Evolutionary conservation across 164 flowering plant genomes (phyloP), one percentile per base, ranked within the genome.

Genomic region (Liquidambar formosana): DNA sequence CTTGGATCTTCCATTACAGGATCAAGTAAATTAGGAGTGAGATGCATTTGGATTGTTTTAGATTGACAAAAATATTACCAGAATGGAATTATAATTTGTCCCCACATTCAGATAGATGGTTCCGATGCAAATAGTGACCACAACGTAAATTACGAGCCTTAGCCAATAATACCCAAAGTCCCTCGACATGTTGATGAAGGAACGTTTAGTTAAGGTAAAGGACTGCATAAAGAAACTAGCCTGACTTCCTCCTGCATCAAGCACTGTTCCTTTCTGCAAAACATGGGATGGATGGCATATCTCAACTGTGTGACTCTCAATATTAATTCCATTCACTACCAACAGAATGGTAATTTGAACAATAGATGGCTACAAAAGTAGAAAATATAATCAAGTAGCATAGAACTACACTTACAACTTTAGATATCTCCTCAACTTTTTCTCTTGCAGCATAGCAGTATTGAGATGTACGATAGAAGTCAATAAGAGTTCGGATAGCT

Each of bases 181-280:
- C 3, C 86, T 74, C 26, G 62, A 76, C 86, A 83, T 83, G 63
- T 83, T 83, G 2, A 80, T 26, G 51, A 74, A 74, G 1, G 86
- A 83, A 33, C 86, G 73, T n/a, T 57, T 67, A 3, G 82, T 80
- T 5, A 83, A 73, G 15, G 79, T 76, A 33, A 44, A 48, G 27
- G 74, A 66, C 57, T 83, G 86, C 25, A 65, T 78, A 19, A 78
- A 15, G 66, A 78, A 78, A 26, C 77, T 62, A 58, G 82, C 83
- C 18, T 76, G 86, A 38, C 67, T 72, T 60, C 98, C 98, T 64
- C 96, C 89, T 23, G 91, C 80, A 66, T 93, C 97, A 26, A 93
- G 76, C 73, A 93, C 94, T 0, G 91, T 87, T 76, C 98, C 98
- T 83, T 89, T 93, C 98, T 93, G 94, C 75, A 75, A 63, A 21